Base-by-base conservation (phyloP, 2,329 filamentous ascomycete species). In the Mollisiaceae sp. region DNA sequence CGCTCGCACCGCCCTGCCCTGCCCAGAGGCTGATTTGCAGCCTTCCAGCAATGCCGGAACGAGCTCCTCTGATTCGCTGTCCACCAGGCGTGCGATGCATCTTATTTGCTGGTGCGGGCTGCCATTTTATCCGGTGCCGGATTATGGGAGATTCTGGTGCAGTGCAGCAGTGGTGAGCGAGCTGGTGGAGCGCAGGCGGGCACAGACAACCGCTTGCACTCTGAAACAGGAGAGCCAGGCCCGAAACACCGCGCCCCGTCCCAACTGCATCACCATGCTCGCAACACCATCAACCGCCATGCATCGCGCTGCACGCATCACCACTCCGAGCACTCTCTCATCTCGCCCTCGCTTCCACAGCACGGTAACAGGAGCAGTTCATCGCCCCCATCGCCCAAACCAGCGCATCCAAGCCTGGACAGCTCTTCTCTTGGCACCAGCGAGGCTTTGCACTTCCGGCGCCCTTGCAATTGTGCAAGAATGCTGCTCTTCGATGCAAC, bases 161-260 rank as follows among this genome's bases (percentile, higher is more conserved):
- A 3, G 43, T 4, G n/a, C 15, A 45, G 18, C n/a, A 11, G 9
- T 45, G 5, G 12, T 47, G 43, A 20, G 43, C 8, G 20, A 27
- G 27, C 47, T 52, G 22, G 22, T 15, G 47, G 43, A 14, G 43
- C 8, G 43, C 43, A 27, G n/a, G 24, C 15, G 39, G 27, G 61
- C 61, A 63, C 61, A 63, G 55, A 59, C 61, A n/a, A 8, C 27
- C 27, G n/a, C n/a, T n/a, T n/a, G 39, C 36, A 24, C 39, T 2
- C 18, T 63, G 61, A 63, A 58, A 63, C 61, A 22, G 61, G 41
- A 27, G 41, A 35, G 41, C 61, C 9, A 18, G 35, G 20, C 18
- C 43, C 43, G 35, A 63, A 59, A 58, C 61, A 39, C 43, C 4
- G 41, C 4, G 32, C 61, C 43, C 56, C 50, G 54, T 22, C 24